These are phyloP conservation scores for Diaporthe australafricana DNA, from an alignment of 2,329 filamentous ascomycete genomes.

Conservation along the genomic window DNA sequence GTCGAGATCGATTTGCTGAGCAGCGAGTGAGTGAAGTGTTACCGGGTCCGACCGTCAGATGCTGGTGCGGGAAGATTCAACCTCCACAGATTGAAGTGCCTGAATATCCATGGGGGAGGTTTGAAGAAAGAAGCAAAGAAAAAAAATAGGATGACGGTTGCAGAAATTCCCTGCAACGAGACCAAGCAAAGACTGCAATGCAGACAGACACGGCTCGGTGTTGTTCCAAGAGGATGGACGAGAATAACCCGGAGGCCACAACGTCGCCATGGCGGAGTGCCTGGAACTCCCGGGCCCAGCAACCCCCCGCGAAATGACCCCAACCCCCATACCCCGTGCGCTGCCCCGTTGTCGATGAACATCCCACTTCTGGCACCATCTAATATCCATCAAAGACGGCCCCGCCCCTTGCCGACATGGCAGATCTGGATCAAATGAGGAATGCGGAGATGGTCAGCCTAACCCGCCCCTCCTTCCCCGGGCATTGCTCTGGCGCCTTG, in stretches of 20 bases:
- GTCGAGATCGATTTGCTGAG: not conserved
- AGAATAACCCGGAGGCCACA: not conserved
- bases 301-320: constrained; percentile 6
- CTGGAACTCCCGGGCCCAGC: constrained; percentile 9
- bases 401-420: not conserved
- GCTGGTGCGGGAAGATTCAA: not conserved
- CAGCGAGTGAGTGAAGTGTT: not conserved
- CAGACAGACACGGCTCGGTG: not conserved
- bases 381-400: constrained; percentile 4
- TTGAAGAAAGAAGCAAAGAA: not conserved
- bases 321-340: constrained; percentile 7
- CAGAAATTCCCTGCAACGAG: not conserved
- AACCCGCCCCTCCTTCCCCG: not conserved
- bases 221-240: not conserved
- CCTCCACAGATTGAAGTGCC: too few relatives aligned
- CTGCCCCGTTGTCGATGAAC: constrained; percentile 37
- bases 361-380: constrained; percentile 36
- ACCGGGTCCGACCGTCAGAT: not conserved
- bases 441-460: constrained; percentile 35
- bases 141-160: not conserved
- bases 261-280: not conserved
- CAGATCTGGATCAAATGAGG: constrained; percentile 25
- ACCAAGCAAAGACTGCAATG: not conserved
- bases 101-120: too few relatives aligned
- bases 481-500: not conserved